phyloP scores from a whole-genome alignment of 192 early-diverging fungal genomes.

The Coemansia sp. region DNA sequence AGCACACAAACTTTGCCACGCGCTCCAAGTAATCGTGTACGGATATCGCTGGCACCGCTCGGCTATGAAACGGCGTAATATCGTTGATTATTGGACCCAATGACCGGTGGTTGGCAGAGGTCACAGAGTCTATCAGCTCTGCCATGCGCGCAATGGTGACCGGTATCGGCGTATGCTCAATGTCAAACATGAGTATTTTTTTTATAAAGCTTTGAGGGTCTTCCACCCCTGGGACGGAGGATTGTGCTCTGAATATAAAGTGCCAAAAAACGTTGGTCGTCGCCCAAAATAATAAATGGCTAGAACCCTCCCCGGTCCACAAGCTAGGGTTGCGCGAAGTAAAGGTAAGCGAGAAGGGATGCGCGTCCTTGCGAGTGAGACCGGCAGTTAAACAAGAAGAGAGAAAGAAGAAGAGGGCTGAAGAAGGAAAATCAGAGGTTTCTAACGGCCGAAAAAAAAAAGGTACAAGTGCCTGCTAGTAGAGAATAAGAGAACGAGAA shows the following conservation, averaged over 20 bases:
- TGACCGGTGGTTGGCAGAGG: slow-evolving; percentile 24
- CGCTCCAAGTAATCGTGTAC: slow-evolving; percentile 66
- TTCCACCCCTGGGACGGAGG: neutral
- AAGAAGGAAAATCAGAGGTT: neutral
- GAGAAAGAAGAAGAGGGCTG: neutral
- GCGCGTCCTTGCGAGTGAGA: slow-evolving; percentile 3
- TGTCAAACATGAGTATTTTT: slow-evolving; percentile 36
- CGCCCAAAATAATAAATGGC: neutral
- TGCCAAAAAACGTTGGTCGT: neutral
- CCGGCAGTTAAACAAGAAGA: neutral
- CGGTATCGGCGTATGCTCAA: slow-evolving; percentile 34
- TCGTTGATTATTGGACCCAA: slow-evolving; percentile 27
- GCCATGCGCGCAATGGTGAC: slow-evolving; percentile 42
- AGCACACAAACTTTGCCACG: slow-evolving; percentile 68
- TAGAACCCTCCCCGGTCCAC: slow-evolving; percentile 1
- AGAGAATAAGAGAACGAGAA: too few relatives aligned
- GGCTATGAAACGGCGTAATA: slow-evolving; percentile 71
- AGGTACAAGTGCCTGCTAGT: too few relatives aligned
- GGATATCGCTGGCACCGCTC: slow-evolving; percentile 66
- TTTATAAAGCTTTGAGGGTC: neutral
- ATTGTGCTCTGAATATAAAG: neutral
- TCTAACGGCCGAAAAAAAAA: neutral
- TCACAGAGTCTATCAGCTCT: slow-evolving; percentile 34
- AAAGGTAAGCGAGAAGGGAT: neutral
- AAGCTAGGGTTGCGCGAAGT: neutral